phyloP scores from a whole-genome alignment of 495 filamentous ascomycete species.

The Entonaema liquescens region DNA sequence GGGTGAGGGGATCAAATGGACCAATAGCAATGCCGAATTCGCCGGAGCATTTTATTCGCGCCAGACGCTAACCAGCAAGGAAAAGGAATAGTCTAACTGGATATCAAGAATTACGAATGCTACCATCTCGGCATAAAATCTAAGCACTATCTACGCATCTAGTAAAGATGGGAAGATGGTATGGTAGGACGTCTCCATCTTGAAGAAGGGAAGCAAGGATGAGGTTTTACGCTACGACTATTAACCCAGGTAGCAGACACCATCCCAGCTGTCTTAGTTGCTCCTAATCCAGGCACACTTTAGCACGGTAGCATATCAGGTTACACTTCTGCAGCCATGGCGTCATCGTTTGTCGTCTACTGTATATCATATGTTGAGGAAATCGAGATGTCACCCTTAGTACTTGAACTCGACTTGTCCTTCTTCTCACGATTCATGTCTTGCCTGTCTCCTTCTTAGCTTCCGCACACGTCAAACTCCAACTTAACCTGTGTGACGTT shows the following conservation, averaged over 20 bases:
- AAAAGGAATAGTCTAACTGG: slow-evolving; percentile 4
- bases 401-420: slow-evolving; percentile 32
- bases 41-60: slow-evolving; percentile 23
- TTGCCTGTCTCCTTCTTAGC: slow-evolving; percentile 10
- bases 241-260: not conserved
- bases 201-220: slow-evolving; percentile 17
- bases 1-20: slow-evolving; percentile 11
- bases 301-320: not conserved
- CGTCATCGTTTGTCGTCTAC: slow-evolving; percentile 34
- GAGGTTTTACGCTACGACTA: not conserved
- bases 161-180: not conserved
- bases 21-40: slow-evolving; percentile 12
- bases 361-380: not conserved
- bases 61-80: slow-evolving; percentile 25
- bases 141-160: not conserved
- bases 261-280: slow-evolving; percentile 10
- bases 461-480: slow-evolving; percentile 15
- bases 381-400: slow-evolving; percentile 19
- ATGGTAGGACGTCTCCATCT: not conserved
- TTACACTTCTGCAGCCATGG: slow-evolving; percentile 12
- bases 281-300: slow-evolving; percentile 11
- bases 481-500: not conserved
- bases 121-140: not conserved
- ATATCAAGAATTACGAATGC: slow-evolving; percentile 18
- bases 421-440: slow-evolving; percentile 9